A percentile compares a stretch with the other conserved stretches of the same genome.
These are phyloP conservation scores for Pythium periplocum DNA, from an alignment of 352 stramenopile species.

Conservation along the genomic window DNA sequence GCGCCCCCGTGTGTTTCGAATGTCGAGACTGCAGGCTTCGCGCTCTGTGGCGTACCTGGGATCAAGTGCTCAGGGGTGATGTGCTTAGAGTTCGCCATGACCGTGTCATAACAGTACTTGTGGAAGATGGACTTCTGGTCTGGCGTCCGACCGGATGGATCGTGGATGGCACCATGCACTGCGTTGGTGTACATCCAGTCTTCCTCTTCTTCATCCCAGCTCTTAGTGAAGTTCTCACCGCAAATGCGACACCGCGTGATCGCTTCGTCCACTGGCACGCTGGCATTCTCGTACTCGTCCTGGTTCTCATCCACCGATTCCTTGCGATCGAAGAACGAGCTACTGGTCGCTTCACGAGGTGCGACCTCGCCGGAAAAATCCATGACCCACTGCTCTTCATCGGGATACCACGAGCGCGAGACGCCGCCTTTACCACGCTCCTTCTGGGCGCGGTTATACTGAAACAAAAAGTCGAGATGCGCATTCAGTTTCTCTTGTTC, in stretches of 20 bases:
- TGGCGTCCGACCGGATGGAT: conserved; percentile 26
- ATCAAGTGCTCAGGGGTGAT: conserved; percentile 73
- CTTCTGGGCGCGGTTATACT: conserved; percentile 79
- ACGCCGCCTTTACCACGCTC: conserved; percentile 77
- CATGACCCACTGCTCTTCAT: conserved; percentile 76
- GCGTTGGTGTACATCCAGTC: conserved; percentile 90
- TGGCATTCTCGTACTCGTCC: conserved; percentile 55
- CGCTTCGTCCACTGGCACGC: conserved; percentile 73
- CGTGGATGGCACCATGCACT: conserved; percentile 68
- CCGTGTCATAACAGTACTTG: conserved; percentile 87
- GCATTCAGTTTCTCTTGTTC: conserved; percentile 73
- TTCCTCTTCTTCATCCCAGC: conserved; percentile 86
- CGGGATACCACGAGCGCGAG: conserved; percentile 77
- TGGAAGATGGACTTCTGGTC: conserved; percentile 82
- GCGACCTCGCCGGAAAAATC: conserved; percentile 62
- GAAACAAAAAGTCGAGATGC: conserved; percentile 84
- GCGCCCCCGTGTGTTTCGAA: conserved; percentile 12
- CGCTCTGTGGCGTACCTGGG: conserved; percentile 31
- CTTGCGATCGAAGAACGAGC: conserved; percentile 70
- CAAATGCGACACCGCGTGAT: conserved; percentile 84
- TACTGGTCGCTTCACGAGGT: conserved; percentile 67
- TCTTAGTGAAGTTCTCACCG: conserved; percentile 74
- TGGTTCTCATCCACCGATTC: conserved; percentile 47
- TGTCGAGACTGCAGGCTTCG: conserved; percentile 23
- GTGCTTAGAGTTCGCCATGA: conserved; percentile 78